A percentile compares a stretch with the other conserved stretches of the same genome.
Evolutionary conservation across 257 asterid species (phyloP).

Genomic region (Rehmannia glutinosa): DNA sequence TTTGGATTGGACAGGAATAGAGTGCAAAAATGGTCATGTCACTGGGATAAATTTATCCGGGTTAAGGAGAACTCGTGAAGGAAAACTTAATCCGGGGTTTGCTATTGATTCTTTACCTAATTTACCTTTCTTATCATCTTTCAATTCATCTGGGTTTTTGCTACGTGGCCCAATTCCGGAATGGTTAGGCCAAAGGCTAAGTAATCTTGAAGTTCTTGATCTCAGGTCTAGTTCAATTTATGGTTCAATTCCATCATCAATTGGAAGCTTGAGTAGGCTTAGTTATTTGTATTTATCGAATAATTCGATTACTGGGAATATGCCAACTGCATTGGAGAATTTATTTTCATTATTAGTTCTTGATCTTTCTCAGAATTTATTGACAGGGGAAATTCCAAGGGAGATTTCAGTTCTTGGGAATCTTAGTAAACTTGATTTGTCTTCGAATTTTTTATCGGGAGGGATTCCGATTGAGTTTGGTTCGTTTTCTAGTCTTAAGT

Average conservation of each 20-base stretch:
- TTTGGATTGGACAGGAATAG: constrained; percentile 64
- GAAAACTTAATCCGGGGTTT: constrained; percentile 38
- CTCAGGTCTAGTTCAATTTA: constrained; percentile 57
- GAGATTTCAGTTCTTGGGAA: constrained; percentile 42
- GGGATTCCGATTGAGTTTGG: constrained; percentile 43
- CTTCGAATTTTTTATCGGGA: constrained; percentile 53
- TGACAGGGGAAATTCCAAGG: constrained; percentile 59
- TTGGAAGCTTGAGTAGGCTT: constrained; percentile 44
- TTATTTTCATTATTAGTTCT: constrained; percentile 36
- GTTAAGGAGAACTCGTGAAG: constrained; percentile 38
- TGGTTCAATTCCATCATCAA: constrained; percentile 57
- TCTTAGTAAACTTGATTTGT: constrained; percentile 53
- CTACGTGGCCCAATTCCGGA: constrained; percentile 61
- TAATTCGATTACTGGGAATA: constrained; percentile 51
- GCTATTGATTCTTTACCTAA: constrained; percentile 47
- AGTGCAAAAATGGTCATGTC: constrained; percentile 46
- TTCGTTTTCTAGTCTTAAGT: constrained; percentile 33
- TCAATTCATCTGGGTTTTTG: constrained; percentile 59
- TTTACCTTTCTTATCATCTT: constrained; percentile 31
- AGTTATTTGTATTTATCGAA: constrained; percentile 32
- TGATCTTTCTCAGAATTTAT: constrained; percentile 48
- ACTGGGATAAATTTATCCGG: constrained; percentile 41
- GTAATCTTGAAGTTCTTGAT: constrained; percentile 54
- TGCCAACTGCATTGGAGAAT: constrained; percentile 54
- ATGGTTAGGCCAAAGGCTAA: constrained; percentile 51